Evolutionary conservation across 2,329 filamentous ascomycete genomes (phyloP), one percentile per base, ranked within the genome.

Genomic region (Stenocarpella maydis): DNA sequence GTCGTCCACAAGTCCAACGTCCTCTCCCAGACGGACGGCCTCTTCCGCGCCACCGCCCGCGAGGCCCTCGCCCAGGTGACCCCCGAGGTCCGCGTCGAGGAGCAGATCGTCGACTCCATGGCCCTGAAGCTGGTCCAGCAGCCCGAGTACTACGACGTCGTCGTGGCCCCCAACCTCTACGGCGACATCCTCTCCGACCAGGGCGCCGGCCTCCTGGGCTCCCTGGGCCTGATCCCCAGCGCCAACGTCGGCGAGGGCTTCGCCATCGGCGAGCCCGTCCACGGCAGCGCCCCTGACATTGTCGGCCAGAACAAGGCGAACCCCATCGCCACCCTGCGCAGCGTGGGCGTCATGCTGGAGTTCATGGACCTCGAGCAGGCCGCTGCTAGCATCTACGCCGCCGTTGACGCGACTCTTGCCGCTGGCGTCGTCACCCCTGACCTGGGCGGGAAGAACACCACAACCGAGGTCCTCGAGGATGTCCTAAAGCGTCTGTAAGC

Each of bases 1-100:
- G 94, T 99, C 80, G 98, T 96, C 61, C 96, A 99, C 88, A 99
- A 99, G 86, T 95, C 91, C 81, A 99, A 99, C 83, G 96, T 99
- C 26, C 88, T 99, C 34, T 94, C 92, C 52, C 95, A 98, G 82
- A 98, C 96, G 19, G 96, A 99, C 82, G 96, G 96, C 39, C 88
- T 99, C 58, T 99, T 99, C 90, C 91, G 96, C 74, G 86, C 91
- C 75, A 92, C 92, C 5, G 89, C 93, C 19, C 90, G 92, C 74
- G 85, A 86, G 37, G 93, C 93, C 4, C 90, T 98, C 10, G 86
- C 89, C 34, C 85, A 86, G 64, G 74, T 87, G 15, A 86, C 84
- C 74, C 81, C 82, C 9, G 68, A 74, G 71, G 84, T 97, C 66
- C 82, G 83, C 50, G 86, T 98, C 67, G 96, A 98, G 82, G 96